Conservation (phyloP, 306 rosid genomes). For the Cyclanthera cordifolia region DNA sequence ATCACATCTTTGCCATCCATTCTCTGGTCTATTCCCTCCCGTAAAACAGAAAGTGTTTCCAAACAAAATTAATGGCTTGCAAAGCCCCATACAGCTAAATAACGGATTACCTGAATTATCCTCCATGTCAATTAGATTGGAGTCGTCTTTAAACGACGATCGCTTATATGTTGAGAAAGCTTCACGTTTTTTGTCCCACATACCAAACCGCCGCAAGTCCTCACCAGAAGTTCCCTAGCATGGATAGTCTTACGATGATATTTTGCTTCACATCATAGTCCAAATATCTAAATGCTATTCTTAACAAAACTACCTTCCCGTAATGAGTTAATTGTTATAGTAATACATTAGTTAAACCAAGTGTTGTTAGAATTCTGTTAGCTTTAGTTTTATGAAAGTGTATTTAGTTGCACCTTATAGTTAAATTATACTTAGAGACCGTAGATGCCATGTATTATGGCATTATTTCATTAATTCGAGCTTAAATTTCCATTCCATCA, state of each 20-base stretch:
- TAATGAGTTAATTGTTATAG: no score
- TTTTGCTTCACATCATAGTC: neutral
- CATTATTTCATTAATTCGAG: neutral
- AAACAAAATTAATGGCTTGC: neutral
- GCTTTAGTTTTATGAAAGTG: no score
- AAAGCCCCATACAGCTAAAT: constrained; percentile 4
- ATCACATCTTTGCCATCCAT: neutral
- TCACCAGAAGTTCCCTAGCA: constrained; percentile 17
- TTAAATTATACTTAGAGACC: no score
- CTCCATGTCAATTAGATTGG: constrained; percentile 40
- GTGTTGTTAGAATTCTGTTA: no score
- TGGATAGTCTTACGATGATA: constrained; percentile 8
- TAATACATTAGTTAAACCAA: no score
- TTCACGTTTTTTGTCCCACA: constrained; percentile 62
- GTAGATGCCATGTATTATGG: no score
- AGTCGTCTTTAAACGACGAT: constrained; percentile 41
- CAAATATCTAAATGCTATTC: neutral
- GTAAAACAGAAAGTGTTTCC: neutral
- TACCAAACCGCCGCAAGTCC: constrained; percentile 29
- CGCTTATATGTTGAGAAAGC: constrained; percentile 68
- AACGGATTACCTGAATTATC: constrained; percentile 50
- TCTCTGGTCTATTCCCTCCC: neutral
- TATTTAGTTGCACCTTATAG: no score
- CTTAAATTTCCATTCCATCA: neutral
- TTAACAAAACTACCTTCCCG: neutral